Base-by-base conservation (phyloP, 208 protist species). In the Trypanosoma grayi region DNA sequence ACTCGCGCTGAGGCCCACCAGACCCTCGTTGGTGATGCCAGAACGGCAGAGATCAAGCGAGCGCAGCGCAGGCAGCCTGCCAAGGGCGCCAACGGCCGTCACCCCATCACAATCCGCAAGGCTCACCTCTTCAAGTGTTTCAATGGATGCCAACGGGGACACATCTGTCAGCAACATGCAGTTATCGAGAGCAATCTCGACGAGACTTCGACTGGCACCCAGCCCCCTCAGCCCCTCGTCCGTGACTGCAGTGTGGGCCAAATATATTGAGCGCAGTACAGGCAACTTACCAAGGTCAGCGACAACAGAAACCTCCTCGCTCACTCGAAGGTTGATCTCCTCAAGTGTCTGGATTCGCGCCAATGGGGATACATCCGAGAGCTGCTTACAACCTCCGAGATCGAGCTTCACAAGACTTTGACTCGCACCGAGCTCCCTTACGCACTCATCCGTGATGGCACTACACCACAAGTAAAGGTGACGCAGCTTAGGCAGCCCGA, bases 261-360 rank as follows among this genome's bases (percentile, higher is more conserved):
- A 56, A 53, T 77, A 61, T 28, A 77, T 68, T 33, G 46, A 45
- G 24, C 70, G 66, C 18, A 77, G 64, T 20, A 37, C 43, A 22
- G 36, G 46, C 48, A 77, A 47, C 47, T 67, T 64, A 25, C 60
- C 60, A 2, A 82, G 69, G 6, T 61, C 61, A 45, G 37, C 45
- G 37, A 71, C 57, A 48, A 66, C 53, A 39, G 55, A 61, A 1
- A 57, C 34, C 10, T 62, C 58, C 25, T 60, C 60, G 47, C 72
- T 73, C 10, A 41, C 60, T 22, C 43, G 37, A n/a, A 73, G 40
- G 50, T 53, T 43, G 18, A 78, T 50, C 31, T 50, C 25, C 72
- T 68, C 66, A 22, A 78, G 56, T 45, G 60, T 55, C 36, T 40
- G 36, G 8, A 40, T 40, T 13, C 10, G 10, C 13, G 36, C 36